Base-by-base conservation (phyloP, 176 grass and related monocot species). In the Cocos nucifera region DNA sequence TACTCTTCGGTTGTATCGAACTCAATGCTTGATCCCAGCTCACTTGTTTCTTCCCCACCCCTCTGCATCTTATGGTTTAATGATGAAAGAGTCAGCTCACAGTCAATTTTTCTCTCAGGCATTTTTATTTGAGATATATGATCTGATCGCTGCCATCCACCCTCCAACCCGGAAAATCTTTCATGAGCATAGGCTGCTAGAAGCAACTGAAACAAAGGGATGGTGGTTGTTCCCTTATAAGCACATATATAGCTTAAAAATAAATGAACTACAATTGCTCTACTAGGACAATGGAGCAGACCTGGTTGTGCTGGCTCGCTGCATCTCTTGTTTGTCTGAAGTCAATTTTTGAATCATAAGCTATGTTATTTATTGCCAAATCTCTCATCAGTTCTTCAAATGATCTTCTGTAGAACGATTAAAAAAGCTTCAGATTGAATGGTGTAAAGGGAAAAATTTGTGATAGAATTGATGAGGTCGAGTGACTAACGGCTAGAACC, bases 1-100 rank as follows among this genome's bases (percentile, higher is more conserved):
- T 20, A 7, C 17, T 61, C 58, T 61, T 61, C 58, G 8, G 27
- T 19, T 8, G 58, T 61, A 29, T 61, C 58, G 15, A 20, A 61
- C 58, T 61, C 58, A 5, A 61, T 61, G 58, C 58, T 61, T n/a
- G 58, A 61, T 32, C 58, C 58, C 2, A 61, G 26, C 28, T 61
- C 58, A n/a, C 58, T 61, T 39, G 58, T 61, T 61, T 61, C 58
- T 39, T 61, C 58, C 1, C 22, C 27, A 61, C 25, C 8, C 58
- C 8, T 61, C 27, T 15, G 58, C 17, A 14, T 35, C 15, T 7
- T 27, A 61, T 39, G 6, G 26, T 8, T 17, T 4, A 61, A 29
- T 0, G 26, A 39, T 8, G 28, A 61, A 8, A 61, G 58, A n/a
- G 58, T 4, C 4, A 61, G 58, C 27, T 61, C 27, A 39, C 27